A percentile compares a stretch with the other conserved stretches of the same genome.
Evolutionary conservation across 73 alveolate species (phyloP).

Genomic region (Uronychia setigera): DNA sequence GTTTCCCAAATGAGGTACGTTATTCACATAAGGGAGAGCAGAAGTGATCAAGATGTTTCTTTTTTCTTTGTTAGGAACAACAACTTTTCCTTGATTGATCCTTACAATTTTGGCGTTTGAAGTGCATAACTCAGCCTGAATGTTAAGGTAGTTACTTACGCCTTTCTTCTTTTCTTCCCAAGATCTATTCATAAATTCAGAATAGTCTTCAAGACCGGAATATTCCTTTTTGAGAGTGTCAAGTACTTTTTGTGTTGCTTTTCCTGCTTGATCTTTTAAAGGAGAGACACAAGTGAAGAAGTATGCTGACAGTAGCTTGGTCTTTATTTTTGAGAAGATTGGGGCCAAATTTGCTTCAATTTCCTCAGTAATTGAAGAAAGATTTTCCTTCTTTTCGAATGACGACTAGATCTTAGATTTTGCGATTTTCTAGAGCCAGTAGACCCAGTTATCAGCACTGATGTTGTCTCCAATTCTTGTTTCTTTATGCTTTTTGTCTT

Average conservation of each 20-base stretch:
- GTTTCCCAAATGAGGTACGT: constrained; percentile 99
- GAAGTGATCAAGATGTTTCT: constrained; percentile 95
- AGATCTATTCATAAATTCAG: constrained; percentile 25
- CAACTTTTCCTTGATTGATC: constrained; percentile 63
- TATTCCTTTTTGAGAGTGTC: constrained; percentile 32
- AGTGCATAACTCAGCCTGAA: constrained; percentile 31
- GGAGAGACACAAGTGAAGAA: constrained; percentile 54
- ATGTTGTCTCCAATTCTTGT: constrained; percentile 19
- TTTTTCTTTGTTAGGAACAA: constrained; percentile 72
- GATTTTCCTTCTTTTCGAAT: no score
- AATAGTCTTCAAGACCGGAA: constrained; percentile 14
- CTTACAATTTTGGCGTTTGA: constrained; percentile 85
- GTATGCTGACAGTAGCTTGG: constrained; percentile 27
- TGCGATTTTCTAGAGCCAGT: constrained; percentile 23
- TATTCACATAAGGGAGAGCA: constrained; percentile 98
- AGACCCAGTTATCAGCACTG: constrained; percentile 39
- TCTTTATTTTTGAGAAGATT: background rate
- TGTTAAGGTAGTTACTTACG: constrained; percentile 15
- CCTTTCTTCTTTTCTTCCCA: constrained; percentile 23
- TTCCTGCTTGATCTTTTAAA: constrained; percentile 5
- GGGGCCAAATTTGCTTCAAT: constrained; percentile 18
- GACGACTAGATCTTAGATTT: no score
- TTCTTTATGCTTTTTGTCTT: background rate
- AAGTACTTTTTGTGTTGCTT: constrained; percentile 23
- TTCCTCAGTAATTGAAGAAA: no score